These are phyloP conservation scores for Fusarium sp. DNA, from an alignment of 2,329 filamentous ascomycete species.

Conservation along the genomic window DNA sequence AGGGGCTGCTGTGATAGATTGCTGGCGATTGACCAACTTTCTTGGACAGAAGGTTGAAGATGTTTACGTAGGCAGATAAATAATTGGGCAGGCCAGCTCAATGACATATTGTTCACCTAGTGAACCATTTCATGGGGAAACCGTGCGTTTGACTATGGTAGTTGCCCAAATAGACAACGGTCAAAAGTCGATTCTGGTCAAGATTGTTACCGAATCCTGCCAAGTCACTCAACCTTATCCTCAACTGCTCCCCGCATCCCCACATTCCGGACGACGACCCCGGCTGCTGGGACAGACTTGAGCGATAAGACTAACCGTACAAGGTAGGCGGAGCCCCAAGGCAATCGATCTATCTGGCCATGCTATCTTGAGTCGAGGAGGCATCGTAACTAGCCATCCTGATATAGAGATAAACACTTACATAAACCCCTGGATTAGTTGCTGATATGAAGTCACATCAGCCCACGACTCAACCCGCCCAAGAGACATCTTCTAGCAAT, in stretches of 20 bases:
- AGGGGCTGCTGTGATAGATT: conserved; percentile 28
- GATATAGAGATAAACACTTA: neutral
- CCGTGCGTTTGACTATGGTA: neutral
- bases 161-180: too few relatives aligned
- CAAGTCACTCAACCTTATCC: neutral
- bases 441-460: neutral
- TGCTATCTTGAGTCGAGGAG: neutral
- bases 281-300: neutral
- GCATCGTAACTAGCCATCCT: neutral
- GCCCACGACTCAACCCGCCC: neutral
- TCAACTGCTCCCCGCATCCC: neutral
- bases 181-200: too few relatives aligned
- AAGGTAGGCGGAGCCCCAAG: neutral
- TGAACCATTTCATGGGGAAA: neutral
- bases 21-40: conserved; percentile 34
- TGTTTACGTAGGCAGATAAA: neutral
- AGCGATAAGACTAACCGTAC: neutral
- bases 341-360: neutral
- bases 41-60: neutral
- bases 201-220: neutral
- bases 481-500: neutral
- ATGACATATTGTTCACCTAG: neutral
- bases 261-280: neutral
- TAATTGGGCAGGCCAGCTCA: neutral
- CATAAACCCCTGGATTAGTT: neutral